Evolutionary conservation across 495 filamentous ascomycete genomes (phyloP).

Genomic region (Penicillium lividum): DNA sequence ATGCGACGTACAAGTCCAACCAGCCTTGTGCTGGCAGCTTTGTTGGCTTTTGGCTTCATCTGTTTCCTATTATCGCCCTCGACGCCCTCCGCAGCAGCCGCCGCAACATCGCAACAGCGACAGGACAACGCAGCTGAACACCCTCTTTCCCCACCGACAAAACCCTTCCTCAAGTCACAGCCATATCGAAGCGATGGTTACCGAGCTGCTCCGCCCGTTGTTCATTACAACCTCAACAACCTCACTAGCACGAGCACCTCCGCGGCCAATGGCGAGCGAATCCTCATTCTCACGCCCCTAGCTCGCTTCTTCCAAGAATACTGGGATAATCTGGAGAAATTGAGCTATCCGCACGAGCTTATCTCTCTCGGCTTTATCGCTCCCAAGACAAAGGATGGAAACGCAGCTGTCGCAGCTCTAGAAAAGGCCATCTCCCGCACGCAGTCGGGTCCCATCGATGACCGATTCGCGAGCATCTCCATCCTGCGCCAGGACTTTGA

Average conservation of each 20-base stretch:
- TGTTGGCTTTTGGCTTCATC: conserved; percentile 64
- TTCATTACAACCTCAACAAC: conserved; percentile 92
- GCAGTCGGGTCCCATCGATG: conserved; percentile 73
- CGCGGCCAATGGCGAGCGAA: conserved; percentile 73
- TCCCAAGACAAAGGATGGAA: conserved; percentile 86
- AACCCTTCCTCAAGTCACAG: conserved; percentile 73
- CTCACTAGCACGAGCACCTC: conserved; percentile 78
- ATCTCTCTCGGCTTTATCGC: conserved; percentile 97
- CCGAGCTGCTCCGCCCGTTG: conserved; percentile 75
- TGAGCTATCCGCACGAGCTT: conserved; percentile 89
- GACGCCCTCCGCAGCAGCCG: conserved; percentile 35
- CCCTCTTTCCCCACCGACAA: conserved; percentile 77
- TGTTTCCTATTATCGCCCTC: conserved; percentile 61
- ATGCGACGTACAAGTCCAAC: conserved; percentile 69
- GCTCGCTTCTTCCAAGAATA: conserved; percentile 90
- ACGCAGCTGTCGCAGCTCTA: conserved; percentile 74
- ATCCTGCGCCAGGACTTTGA: conserved; percentile 97
- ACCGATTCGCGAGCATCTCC: conserved; percentile 86
- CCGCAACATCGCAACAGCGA: conserved; percentile 44
- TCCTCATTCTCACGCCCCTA: conserved; percentile 91
- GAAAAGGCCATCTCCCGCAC: conserved; percentile 83
- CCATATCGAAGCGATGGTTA: conserved; percentile 55
- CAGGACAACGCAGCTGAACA: conserved; percentile 65
- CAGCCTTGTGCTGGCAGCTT: conserved; percentile 60
- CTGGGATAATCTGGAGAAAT: conserved; percentile 88